Percentiles rank a stretch among this genome's conserved stretches.
Conservation (phyloP, 2,329 filamentous ascomycete genomes). For the Diaporthe amygdali region DNA sequence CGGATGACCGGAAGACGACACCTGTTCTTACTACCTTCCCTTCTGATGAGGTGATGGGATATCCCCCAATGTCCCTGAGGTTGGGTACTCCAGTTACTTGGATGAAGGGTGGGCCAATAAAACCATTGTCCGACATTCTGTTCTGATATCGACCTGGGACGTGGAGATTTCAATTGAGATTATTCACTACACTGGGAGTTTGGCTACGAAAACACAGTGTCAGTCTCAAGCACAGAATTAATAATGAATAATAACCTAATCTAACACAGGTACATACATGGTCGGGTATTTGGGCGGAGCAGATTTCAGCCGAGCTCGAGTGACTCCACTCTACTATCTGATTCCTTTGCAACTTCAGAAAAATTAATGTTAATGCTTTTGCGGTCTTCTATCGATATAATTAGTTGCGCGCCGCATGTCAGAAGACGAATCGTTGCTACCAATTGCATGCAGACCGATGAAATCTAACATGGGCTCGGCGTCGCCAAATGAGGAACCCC, state of each 20-base stretch:
- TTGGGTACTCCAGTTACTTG: conserved; percentile 66
- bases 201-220: neutral
- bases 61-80: conserved; percentile 71
- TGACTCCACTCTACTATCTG: no score
- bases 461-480: neutral
- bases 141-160: neutral
- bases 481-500: neutral
- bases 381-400: no score
- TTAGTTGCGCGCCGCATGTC: neutral
- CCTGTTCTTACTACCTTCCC: conserved; percentile 51
- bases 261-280: neutral
- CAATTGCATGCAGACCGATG: neutral
- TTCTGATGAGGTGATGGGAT: conserved; percentile 44
- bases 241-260: neutral
- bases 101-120: conserved; percentile 51
- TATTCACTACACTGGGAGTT: neutral
- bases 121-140: neutral
- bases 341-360: no score
- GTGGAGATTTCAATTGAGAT: neutral
- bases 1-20: conserved; percentile 71
- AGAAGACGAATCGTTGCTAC: neutral
- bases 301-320: neutral
- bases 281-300: no score
- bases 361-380: no score
- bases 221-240: neutral